A percentile compares a stretch with the other conserved stretches of the same genome.
These are phyloP conservation scores for Verticillium isaacii DNA, from an alignment of 2,329 filamentous ascomycete species.

Conservation along the genomic window DNA sequence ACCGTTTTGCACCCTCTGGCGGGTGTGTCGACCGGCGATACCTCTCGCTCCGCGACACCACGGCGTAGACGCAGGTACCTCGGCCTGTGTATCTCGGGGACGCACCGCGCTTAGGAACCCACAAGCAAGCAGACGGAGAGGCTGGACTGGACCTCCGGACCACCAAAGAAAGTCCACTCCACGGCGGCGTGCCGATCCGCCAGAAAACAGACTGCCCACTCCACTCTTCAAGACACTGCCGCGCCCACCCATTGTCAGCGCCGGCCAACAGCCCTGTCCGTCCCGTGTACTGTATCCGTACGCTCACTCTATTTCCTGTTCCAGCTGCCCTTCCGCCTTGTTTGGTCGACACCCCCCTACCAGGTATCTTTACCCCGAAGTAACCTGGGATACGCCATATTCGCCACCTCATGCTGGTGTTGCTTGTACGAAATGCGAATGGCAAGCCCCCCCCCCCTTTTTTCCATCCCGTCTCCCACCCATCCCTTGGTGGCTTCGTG, in stretches of 20 bases:
- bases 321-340: not conserved
- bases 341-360: not conserved
- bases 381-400: not conserved
- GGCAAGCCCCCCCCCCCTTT: not conserved
- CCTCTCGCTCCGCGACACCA: no score
- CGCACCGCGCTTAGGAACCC: no score
- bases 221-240: not conserved
- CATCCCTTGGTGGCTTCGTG: not conserved
- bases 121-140: no score
- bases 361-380: not conserved
- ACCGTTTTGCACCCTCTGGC: no score
- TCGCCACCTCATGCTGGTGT: not conserved
- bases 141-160: not conserved
- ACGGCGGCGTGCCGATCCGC: not conserved
- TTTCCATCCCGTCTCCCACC: not conserved
- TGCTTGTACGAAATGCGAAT: not conserved
- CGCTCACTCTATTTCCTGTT: not conserved
- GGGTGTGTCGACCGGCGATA: no score
- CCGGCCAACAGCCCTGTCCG: not conserved
- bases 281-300: no score
- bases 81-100: no score
- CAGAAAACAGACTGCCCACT: not conserved
- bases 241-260: not conserved
- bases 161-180: no score
- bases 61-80: no score